phyloP scores from a whole-genome alignment of 2,329 filamentous ascomycete genomes.

The Monilinia polystroma region DNA sequence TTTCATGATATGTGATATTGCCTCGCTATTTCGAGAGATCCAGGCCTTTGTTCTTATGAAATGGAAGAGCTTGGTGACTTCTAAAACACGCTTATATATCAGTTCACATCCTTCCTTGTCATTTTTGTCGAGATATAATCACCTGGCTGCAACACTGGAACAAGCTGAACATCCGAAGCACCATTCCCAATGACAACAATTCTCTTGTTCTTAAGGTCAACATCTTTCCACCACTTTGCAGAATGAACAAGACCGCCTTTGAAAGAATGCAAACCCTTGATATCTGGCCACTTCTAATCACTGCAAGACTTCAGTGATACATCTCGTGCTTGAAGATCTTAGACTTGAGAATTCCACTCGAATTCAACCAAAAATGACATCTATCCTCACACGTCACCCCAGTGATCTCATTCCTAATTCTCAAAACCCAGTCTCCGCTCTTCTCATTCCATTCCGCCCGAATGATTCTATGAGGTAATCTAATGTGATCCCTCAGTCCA shows the following conservation, averaged over 20 bases:
- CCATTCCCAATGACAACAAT: slow-evolving; percentile 53
- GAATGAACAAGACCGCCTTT: slow-evolving; percentile 57
- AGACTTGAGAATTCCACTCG: slow-evolving; percentile 52
- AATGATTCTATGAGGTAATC: slow-evolving; percentile 45
- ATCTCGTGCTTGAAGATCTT: too few relatives aligned
- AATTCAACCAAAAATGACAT: slow-evolving; percentile 50
- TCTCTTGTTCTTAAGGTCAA: slow-evolving; percentile 47
- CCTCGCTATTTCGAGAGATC: slow-evolving; percentile 44
- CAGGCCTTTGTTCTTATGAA: slow-evolving; percentile 47
- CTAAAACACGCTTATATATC: slow-evolving; percentile 27
- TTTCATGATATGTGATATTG: slow-evolving; percentile 5
- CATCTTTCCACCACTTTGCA: slow-evolving; percentile 57
- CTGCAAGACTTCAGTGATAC: slow-evolving; percentile 12
- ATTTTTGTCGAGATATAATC: neutral
- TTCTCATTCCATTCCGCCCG: slow-evolving; percentile 31
- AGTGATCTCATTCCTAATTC: too few relatives aligned
- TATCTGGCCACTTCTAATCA: slow-evolving; percentile 61
- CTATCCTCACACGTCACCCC: slow-evolving; percentile 39
- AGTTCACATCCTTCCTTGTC: neutral
- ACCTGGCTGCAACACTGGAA: slow-evolving; percentile 45
- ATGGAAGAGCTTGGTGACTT: slow-evolving; percentile 45
- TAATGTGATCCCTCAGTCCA: slow-evolving; percentile 45
- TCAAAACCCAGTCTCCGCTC: slow-evolving; percentile 41
- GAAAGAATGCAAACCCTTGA: slow-evolving; percentile 49
- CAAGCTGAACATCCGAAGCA: slow-evolving; percentile 52